Evolutionary conservation across 163 green algal species (phyloP).

Genomic region (Coccomyxa subellipsoidea): DNA sequence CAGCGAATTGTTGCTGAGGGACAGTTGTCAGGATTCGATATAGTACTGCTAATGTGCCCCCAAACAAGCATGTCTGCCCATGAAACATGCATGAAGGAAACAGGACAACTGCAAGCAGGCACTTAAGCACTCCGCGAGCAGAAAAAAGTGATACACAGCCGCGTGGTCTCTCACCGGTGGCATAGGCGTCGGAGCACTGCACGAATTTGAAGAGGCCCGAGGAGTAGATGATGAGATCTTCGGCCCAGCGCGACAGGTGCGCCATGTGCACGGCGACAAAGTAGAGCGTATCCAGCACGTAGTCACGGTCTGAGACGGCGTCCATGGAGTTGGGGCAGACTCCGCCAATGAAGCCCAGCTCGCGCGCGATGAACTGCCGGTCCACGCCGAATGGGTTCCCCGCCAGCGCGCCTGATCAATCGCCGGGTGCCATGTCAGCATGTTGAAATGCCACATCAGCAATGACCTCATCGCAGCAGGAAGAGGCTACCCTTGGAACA

Average conservation of each 20-base stretch:
- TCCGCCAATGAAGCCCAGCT: slow-evolving; percentile 83
- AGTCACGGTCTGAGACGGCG: slow-evolving; percentile 94
- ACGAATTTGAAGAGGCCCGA: slow-evolving; percentile 87
- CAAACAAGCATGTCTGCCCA: not conserved
- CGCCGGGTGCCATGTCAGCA: no score
- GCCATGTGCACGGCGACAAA: slow-evolving; percentile 69
- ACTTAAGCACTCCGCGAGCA: no score
- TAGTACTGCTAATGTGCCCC: no score
- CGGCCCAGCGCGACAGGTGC: slow-evolving; percentile 85
- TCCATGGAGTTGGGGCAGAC: slow-evolving; percentile 99
- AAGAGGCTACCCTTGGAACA: no score
- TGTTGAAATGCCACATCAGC: no score
- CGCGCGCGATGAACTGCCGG: slow-evolving; percentile 78
- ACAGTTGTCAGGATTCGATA: no score
- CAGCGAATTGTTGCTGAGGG: no score
- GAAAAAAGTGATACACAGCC: no score
- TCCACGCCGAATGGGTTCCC: slow-evolving; percentile 98
- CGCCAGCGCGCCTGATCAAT: slow-evolving; percentile 78
- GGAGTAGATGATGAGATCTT: slow-evolving; percentile 98
- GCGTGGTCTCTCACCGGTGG: slow-evolving; percentile 51
- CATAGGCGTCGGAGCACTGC: slow-evolving; percentile 89
- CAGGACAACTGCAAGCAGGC: not conserved
- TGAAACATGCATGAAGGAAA: not conserved
- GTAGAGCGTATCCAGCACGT: slow-evolving; percentile 90
- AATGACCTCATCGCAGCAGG: no score